Conservation (phyloP, 345 rosid genomes). For the Aethionema arabicum region DNA sequence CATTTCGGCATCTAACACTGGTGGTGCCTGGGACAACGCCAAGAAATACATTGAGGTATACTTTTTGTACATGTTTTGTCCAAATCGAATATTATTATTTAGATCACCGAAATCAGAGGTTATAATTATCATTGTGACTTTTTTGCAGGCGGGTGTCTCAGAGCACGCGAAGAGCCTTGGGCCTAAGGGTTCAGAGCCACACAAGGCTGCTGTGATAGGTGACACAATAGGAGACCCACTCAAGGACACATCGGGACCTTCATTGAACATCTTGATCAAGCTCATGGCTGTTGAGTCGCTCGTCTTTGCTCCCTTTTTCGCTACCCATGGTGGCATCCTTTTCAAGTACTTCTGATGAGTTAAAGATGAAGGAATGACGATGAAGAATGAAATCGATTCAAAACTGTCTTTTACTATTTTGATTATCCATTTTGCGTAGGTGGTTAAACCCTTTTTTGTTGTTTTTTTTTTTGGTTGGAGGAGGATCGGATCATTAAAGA, state of each 20-base stretch:
- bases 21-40: conserved; percentile 99
- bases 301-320: conserved; percentile 94
- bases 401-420: conserved; percentile 30
- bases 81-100: background rate
- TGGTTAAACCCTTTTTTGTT: conserved; percentile 27
- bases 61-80: background rate
- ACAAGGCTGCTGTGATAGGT: conserved; percentile 95
- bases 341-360: conserved; percentile 61
- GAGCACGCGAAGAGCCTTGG: conserved; percentile 88
- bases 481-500: conserved; percentile 34
- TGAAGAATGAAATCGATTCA: conserved; percentile 27
- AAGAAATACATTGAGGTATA: conserved; percentile 92
- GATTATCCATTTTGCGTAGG: conserved; percentile 33
- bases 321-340: conserved; percentile 91
- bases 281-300: conserved; percentile 98
- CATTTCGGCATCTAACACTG: conserved; percentile 95
- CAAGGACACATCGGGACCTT: conserved; percentile 98
- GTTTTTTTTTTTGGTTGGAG: conserved; percentile 22
- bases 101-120: too few relatives aligned
- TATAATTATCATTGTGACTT: background rate
- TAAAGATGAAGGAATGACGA: conserved; percentile 18
- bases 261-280: conserved; percentile 94
- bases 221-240: conserved; percentile 97
- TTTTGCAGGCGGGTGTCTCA: conserved; percentile 75
- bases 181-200: conserved; percentile 93